Conservation (phyloP, 177 flowering plant species). For the Tripterygium wilfordii region DNA sequence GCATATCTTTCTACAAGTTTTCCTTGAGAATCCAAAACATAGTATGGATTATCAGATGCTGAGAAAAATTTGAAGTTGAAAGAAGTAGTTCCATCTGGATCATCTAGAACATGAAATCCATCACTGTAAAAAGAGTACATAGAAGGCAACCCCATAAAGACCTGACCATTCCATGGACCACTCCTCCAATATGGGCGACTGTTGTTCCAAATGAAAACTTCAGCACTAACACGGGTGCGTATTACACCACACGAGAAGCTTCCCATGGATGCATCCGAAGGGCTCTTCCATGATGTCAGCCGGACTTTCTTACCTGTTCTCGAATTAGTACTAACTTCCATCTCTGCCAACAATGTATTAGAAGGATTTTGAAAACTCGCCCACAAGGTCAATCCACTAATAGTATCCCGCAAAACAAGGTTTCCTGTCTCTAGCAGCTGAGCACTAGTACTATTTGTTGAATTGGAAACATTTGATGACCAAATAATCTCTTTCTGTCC, state of each 20-base stretch:
- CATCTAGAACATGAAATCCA: slow-evolving; percentile 5
- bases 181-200: slow-evolving; percentile 5
- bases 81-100: slow-evolving; percentile 1
- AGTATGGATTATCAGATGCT: not conserved
- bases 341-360: slow-evolving; percentile 9
- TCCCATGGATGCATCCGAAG: slow-evolving; percentile 21
- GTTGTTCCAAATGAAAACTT: slow-evolving; percentile 16
- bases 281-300: slow-evolving; percentile 22
- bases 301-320: slow-evolving; percentile 8
- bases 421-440: slow-evolving; percentile 22
- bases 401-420: slow-evolving; percentile 11
- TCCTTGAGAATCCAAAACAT: slow-evolving; percentile 11
- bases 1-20: not conserved
- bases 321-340: slow-evolving; percentile 6
- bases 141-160: slow-evolving; percentile 9
- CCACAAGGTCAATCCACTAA: slow-evolving; percentile 13
- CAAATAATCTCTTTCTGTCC: slow-evolving; percentile 19
- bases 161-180: slow-evolving; percentile 23
- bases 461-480: slow-evolving; percentile 19
- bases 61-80: not conserved
- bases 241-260: slow-evolving; percentile 8
- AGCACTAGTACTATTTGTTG: slow-evolving; percentile 4
- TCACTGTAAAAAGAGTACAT: slow-evolving; percentile 6
- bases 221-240: not conserved
- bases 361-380: slow-evolving; percentile 21